Percentiles rank a stretch among this genome's conserved stretches.
These are phyloP conservation scores for Clarireedia sp. DNA, from an alignment of 2,329 filamentous ascomycete genomes.

Conservation along the genomic window DNA sequence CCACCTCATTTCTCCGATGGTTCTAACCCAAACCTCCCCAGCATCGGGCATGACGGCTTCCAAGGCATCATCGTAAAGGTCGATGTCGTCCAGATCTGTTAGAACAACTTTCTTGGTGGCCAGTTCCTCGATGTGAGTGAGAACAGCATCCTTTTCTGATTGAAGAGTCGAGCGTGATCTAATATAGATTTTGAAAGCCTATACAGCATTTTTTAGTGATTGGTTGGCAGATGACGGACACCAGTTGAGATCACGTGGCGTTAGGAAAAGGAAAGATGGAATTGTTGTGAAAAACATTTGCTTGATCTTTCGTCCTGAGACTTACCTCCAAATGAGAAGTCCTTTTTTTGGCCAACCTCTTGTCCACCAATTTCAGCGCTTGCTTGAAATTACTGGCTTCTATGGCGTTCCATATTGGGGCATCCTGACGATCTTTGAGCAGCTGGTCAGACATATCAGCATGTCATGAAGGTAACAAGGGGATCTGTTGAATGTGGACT, in stretches of 20 bases:
- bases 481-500: not conserved
- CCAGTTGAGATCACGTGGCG: not conserved
- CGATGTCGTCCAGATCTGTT: conserved; percentile 25
- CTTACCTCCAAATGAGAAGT: conserved; percentile 29
- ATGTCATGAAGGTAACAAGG: not conserved
- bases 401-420: conserved; percentile 29
- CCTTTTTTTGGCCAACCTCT: conserved; percentile 27
- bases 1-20: conserved; percentile 28
- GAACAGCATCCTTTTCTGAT: conserved; percentile 24
- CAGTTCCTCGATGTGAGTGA: conserved; percentile 24
- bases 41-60: conserved; percentile 18
- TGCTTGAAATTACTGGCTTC: conserved; percentile 30
- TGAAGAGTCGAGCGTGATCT: conserved; percentile 19
- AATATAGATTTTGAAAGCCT: conserved; percentile 30
- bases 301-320: not conserved
- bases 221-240: not conserved
- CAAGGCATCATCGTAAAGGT: conserved; percentile 27
- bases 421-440: conserved; percentile 25
- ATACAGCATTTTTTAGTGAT: not conserved
- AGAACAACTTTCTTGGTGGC: conserved; percentile 17
- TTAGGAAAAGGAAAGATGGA: not conserved
- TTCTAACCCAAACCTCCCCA: conserved; percentile 21
- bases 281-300: not conserved
- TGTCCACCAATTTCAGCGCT: conserved; percentile 30
- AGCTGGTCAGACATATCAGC: conserved; percentile 20